phyloP scores from a whole-genome alignment of 1,139 yeast species.

The Debaryomyces psychrophilus region DNA sequence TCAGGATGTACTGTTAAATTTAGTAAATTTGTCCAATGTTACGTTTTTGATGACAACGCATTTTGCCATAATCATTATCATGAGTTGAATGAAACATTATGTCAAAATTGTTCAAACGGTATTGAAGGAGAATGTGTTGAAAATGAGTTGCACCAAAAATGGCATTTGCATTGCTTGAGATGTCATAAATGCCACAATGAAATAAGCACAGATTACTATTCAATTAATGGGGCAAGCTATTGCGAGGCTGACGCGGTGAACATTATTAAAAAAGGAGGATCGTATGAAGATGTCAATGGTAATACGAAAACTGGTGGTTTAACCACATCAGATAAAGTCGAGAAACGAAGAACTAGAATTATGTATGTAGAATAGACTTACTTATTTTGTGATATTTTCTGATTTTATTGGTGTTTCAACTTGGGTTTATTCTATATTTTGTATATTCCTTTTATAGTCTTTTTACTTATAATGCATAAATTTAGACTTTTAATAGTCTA shows the following conservation, averaged over 20 bases:
- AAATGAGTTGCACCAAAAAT: conserved; percentile 66
- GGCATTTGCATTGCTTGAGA: conserved; percentile 64
- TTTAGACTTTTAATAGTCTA: background rate
- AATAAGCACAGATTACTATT: conserved; percentile 59
- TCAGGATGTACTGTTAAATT: conserved; percentile 57
- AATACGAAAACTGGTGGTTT: conserved; percentile 27
- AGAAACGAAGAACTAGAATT: conserved; percentile 49
- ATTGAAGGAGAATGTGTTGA: conserved; percentile 93
- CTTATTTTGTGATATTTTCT: background rate
- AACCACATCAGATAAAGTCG: conserved; percentile 38
- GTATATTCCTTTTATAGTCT: background rate
- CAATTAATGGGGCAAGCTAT: conserved; percentile 51
- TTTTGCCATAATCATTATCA: conserved; percentile 87
- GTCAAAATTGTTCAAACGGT: conserved; percentile 70
- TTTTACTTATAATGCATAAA: background rate
- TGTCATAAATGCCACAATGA: conserved; percentile 54
- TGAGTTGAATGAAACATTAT: conserved; percentile 69
- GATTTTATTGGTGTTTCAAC: background rate
- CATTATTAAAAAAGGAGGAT: conserved; percentile 28
- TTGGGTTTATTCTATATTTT: background rate
- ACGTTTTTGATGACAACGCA: conserved; percentile 77
- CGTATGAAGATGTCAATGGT: conserved; percentile 28
- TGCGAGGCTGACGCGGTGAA: conserved; percentile 52
- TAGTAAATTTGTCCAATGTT: conserved; percentile 68
- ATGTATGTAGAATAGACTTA: conserved; percentile 34